phyloP scores from a whole-genome alignment of 1,139 yeast species.

The Lodderomyces margitis region DNA sequence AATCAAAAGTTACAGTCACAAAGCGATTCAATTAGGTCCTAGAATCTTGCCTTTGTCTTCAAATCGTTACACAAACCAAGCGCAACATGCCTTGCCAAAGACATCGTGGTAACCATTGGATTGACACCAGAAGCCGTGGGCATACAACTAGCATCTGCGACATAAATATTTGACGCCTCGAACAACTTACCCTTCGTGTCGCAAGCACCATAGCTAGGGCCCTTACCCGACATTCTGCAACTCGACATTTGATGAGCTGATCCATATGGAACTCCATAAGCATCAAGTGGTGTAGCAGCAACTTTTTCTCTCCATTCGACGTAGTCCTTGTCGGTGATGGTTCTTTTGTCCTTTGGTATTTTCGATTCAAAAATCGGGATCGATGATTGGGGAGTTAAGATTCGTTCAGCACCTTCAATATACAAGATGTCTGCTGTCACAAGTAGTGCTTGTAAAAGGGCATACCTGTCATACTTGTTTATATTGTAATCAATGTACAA shows the following conservation, averaged over 20 bases:
- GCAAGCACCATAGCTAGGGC: conserved; percentile 49
- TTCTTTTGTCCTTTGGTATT: conserved; percentile 42
- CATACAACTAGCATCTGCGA: conserved; percentile 57
- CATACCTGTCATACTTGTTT: conserved; percentile 42
- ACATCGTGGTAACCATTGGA: conserved; percentile 49
- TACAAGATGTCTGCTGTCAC: conserved; percentile 48
- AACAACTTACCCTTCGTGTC: conserved; percentile 49
- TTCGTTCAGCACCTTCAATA: conserved; percentile 51
- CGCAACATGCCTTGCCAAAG: conserved; percentile 39
- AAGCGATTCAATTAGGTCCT: conserved; percentile 8
- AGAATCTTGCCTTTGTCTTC: conserved; percentile 30
- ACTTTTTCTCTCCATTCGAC: conserved; percentile 42
- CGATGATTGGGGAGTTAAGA: conserved; percentile 37
- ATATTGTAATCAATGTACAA: conserved; percentile 41
- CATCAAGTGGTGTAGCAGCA: conserved; percentile 26
- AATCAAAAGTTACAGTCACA: conserved; percentile 1
- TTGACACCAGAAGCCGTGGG: conserved; percentile 63
- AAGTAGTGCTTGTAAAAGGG: conserved; percentile 41
- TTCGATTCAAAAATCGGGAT: conserved; percentile 39
- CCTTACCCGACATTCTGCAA: conserved; percentile 54
- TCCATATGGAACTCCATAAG: conserved; percentile 39
- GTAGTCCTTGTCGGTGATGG: conserved; percentile 45
- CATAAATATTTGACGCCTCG: conserved; percentile 53
- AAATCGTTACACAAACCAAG: conserved; percentile 36
- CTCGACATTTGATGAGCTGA: conserved; percentile 64